Evolutionary conservation across 225 moss, liverwort and hornwort genomes (phyloP).

Genomic region (Bryoerythrophyllum caledonicum): DNA sequence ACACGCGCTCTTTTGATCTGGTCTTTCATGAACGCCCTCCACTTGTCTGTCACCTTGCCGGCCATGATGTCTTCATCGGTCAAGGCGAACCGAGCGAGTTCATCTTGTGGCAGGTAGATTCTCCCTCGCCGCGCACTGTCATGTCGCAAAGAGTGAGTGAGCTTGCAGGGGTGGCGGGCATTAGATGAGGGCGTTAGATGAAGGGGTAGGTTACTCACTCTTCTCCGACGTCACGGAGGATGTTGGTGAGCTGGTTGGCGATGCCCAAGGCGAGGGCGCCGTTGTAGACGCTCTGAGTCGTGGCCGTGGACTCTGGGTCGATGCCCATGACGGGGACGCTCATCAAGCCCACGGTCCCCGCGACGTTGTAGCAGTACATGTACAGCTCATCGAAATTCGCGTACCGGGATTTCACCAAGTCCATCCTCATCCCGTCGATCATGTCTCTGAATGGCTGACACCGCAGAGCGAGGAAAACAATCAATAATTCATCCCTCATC

Average conservation of each 20-base stretch:
- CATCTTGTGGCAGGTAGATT: constrained; percentile 89
- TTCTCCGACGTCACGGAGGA: constrained; percentile 94
- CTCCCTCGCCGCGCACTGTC: constrained; percentile 74
- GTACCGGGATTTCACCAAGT: constrained; percentile 84
- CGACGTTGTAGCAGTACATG: constrained; percentile 93
- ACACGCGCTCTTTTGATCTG: constrained; percentile 87
- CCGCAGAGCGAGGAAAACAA: background rate
- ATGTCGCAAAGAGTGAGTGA: background rate
- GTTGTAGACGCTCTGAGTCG: constrained; percentile 81
- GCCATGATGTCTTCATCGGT: constrained; percentile 86
- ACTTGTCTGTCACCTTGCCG: constrained; percentile 81
- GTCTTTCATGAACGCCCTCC: constrained; percentile 97
- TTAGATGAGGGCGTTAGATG: background rate
- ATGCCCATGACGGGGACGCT: constrained; percentile 98
- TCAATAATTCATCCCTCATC: no score
- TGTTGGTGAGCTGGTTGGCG: constrained; percentile 95
- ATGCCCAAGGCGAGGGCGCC: constrained; percentile 85
- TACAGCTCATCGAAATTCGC: constrained; percentile 87
- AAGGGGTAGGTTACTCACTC: constrained; percentile 51
- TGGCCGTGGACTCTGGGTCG: constrained; percentile 65
- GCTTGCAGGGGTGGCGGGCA: background rate
- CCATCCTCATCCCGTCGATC: constrained; percentile 99
- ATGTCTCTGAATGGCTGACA: constrained; percentile 92
- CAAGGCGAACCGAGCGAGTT: constrained; percentile 74
- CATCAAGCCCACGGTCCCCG: constrained; percentile 97